phyloP scores from a whole-genome alignment of 176 grass and related monocot genomes.

The maize (Zea mays) region DNA sequence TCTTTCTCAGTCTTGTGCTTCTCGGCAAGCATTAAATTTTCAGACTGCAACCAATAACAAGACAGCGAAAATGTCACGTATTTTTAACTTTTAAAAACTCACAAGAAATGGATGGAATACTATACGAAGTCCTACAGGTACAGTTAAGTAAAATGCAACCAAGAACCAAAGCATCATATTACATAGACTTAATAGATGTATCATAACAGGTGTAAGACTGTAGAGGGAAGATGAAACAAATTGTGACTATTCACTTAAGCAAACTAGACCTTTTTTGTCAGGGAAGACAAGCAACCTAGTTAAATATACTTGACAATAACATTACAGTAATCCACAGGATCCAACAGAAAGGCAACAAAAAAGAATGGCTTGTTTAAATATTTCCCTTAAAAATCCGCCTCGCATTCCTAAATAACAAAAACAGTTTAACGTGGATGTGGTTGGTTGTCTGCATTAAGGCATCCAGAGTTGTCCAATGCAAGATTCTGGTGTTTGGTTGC shows the following conservation, averaged over 20 bases:
- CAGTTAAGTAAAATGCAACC: constrained; percentile 32
- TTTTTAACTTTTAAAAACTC: constrained; percentile 23
- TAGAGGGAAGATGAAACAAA: constrained; percentile 29
- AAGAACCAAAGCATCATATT: constrained; percentile 21
- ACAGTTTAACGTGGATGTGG: not conserved
- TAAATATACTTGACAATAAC: constrained; percentile 9
- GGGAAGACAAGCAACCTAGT: not conserved
- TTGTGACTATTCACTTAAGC: not conserved
- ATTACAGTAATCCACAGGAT: not conserved
- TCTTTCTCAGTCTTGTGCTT: constrained; percentile 92
- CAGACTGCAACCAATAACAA: constrained; percentile 61
- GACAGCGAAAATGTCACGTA: constrained; percentile 32
- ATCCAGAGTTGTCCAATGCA: not conserved
- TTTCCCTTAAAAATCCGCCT: not conserved
- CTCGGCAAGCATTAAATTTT: constrained; percentile 85
- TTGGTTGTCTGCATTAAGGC: not conserved
- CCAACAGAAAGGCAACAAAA: not conserved
- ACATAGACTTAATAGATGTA: constrained; percentile 14
- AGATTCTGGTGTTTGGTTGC: not conserved
- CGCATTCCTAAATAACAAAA: not conserved
- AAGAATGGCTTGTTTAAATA: not conserved
- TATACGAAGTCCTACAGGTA: constrained; percentile 5
- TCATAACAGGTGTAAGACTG: constrained; percentile 3
- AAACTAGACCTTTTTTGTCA: not conserved
- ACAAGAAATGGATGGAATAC: constrained; percentile 1